Conservation (phyloP, 306 rosid species). For the Ormosia emarginata region DNA sequence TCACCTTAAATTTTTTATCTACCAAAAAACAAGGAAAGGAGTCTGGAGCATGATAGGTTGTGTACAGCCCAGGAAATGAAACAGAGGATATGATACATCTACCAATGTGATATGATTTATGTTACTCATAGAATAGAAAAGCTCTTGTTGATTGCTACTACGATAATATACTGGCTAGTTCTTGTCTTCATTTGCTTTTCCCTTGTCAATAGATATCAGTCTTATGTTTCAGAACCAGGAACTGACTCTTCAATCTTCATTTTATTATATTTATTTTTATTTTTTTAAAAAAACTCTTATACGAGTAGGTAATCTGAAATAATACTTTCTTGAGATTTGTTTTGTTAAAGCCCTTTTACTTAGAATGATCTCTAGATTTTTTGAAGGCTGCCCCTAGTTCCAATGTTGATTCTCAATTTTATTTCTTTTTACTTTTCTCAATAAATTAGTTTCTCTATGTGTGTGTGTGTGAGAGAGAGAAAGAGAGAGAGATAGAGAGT, state of each 20-base stretch:
- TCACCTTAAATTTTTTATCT: too few species aligned
- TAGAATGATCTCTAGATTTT: background rate
- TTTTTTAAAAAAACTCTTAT: background rate
- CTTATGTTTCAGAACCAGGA: background rate
- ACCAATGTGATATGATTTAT: background rate
- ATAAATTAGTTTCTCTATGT: background rate
- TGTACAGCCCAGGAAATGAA: background rate
- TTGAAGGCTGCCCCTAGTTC: background rate
- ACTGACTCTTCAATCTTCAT: background rate
- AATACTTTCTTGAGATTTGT: background rate
- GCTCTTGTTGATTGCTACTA: background rate
- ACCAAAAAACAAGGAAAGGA: too few species aligned
- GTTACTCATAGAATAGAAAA: too few species aligned
- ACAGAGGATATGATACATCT: slow-evolving; percentile 3
- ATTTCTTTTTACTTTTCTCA: background rate
- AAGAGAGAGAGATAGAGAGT: background rate
- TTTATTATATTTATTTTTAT: too few species aligned
- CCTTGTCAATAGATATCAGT: background rate
- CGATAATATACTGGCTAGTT: too few species aligned
- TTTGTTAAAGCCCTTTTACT: background rate
- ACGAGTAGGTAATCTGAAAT: background rate
- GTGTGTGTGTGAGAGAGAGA: too few species aligned
- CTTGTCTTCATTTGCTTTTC: background rate
- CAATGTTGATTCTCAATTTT: background rate
- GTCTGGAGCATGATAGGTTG: background rate